Base-by-base conservation (phyloP, 169 alveolate species). In the Eimeria zaria region DNA sequence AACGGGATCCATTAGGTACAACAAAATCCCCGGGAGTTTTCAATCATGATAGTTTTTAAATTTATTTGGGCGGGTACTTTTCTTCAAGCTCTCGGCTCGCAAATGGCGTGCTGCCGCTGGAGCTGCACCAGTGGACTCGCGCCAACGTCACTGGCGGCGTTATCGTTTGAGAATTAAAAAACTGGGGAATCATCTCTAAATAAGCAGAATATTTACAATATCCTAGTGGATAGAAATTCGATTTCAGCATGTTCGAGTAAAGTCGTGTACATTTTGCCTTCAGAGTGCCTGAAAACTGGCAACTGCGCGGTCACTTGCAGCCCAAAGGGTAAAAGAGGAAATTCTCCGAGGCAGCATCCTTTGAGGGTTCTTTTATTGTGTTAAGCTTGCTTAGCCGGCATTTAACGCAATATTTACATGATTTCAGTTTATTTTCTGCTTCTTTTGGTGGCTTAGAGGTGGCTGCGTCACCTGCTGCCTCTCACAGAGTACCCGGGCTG, bases 381-480 rank as follows among this genome's bases (percentile, higher is more conserved):
- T 30, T 8, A 33, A 12, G 7, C 14, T 4, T 33, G 12, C 33
- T 69, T 33, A 33, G 2, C n/a, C n/a, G 7, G 33, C 0, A 69
- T 33, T 69, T n/a, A 3, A 30, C 6, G 3, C 5, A 69, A 2
- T 69, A 69, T 69, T 30, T 12, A 8, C 33, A 7, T 33, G 14
- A 11, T 16, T 7, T 33, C 9, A 33, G 44, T 39, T 30, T 69
- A 74, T 1, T 5, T 74, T 74, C 0, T 8, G 20, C 60, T 74
- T 39, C 6, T 41, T 41, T 74, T 24, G 41, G 85, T 58, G 53
- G 85, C 85, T 74, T 41, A 5, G 85, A 6, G 33, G 39, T 20
- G 60, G 60, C 18, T 74, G 85, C 60, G 85, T 62, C 62, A 20
- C 60, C 85, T 24, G 85, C 12, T 74, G 85, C 14, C 85, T 33